Conservation (phyloP, 1,139 yeast genomes). For the Blastobotrys apis region DNA sequence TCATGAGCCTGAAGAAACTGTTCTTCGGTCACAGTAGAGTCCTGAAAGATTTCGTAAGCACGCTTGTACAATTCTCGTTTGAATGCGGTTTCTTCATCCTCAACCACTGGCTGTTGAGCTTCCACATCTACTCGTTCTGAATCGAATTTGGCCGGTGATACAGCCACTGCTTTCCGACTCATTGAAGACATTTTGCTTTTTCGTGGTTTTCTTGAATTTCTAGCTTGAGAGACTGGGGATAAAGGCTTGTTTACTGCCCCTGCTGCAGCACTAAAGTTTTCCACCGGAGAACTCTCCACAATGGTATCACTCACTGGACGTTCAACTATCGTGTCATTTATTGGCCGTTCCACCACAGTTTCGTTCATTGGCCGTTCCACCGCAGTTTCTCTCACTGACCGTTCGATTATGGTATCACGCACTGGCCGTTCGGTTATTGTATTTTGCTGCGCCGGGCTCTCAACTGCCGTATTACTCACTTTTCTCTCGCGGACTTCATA, state of each 20-base stretch:
- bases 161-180: conserved; percentile 1
- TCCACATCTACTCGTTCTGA: conserved; percentile 7
- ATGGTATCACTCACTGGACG: conserved; percentile 13
- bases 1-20: conserved; percentile 31
- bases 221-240: neutral
- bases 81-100: conserved; percentile 5
- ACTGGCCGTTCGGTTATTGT: conserved; percentile 13
- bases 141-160: conserved; percentile 2
- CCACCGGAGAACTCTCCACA: conserved; percentile 6
- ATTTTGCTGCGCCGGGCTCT: too few relatives aligned
- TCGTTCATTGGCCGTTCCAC: conserved; percentile 1
- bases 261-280: neutral
- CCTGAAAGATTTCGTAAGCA: conserved; percentile 29
- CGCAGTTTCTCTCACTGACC: conserved; percentile 8
- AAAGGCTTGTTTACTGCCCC: neutral
- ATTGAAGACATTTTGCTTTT: neutral
- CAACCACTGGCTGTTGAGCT: neutral
- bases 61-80: conserved; percentile 22
- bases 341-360: conserved; percentile 13
- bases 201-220: neutral
- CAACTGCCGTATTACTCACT: too few relatives aligned
- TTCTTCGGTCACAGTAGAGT: conserved; percentile 35
- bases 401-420: conserved; percentile 13
- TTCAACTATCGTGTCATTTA: conserved; percentile 12
- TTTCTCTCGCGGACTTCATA: too few relatives aligned